Evolutionary conservation across 164 flowering plant genomes (phyloP).

Genomic region (Magnolia sinica): DNA sequence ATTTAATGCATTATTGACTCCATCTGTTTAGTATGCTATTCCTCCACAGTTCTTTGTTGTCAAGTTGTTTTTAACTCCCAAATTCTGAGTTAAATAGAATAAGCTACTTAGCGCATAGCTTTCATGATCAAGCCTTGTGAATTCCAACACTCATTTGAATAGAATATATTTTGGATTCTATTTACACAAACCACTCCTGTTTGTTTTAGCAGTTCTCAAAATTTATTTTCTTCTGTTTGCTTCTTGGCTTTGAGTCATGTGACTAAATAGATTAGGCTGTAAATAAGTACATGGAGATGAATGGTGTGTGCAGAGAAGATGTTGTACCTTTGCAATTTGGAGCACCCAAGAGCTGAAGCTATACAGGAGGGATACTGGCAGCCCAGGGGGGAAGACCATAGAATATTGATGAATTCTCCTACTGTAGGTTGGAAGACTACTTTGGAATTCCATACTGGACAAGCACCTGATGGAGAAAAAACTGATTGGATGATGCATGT

Average conservation of each 20-base stretch:
- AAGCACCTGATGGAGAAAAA: slow-evolving; percentile 27
- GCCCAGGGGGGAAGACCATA: slow-evolving; percentile 29
- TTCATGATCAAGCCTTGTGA: not conserved
- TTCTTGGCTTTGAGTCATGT: not conserved
- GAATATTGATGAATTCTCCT: slow-evolving; percentile 19
- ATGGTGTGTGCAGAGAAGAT: slow-evolving; percentile 33
- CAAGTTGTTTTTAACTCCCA: not conserved
- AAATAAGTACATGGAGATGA: slow-evolving; percentile 1
- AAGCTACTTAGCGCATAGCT: not conserved
- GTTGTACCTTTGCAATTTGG: slow-evolving; percentile 35
- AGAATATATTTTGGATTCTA: too few relatives aligned
- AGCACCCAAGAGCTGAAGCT: slow-evolving; percentile 13
- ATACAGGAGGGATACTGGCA: slow-evolving; percentile 44
- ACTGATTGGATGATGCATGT: slow-evolving; percentile 59
- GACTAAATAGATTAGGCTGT: not conserved
- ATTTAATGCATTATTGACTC: not conserved
- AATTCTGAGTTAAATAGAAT: not conserved
- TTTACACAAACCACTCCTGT: not conserved
- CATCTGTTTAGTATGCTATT: not conserved
- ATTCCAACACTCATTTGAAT: not conserved
- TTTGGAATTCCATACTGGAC: slow-evolving; percentile 35
- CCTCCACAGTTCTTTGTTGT: not conserved
- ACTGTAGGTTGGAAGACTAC: slow-evolving; percentile 50
- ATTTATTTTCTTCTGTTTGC: too few relatives aligned
- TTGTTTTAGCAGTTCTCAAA: too few relatives aligned